phyloP scores from a whole-genome alignment of 305 asterid species.

The Rubia tinctorum region DNA sequence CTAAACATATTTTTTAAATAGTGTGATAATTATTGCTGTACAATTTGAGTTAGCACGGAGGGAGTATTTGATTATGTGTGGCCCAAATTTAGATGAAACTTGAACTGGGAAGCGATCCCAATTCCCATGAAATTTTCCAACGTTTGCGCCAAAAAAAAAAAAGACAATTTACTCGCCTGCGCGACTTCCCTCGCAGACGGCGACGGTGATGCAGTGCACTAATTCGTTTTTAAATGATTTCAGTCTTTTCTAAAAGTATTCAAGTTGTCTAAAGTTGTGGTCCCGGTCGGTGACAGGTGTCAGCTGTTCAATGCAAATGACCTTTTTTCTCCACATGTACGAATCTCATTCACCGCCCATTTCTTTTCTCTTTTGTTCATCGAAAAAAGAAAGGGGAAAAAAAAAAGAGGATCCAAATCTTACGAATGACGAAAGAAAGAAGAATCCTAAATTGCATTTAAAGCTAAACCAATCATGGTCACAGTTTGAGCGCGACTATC shows the following conservation, averaged over 20 bases:
- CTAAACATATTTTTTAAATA: no score
- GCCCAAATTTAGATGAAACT: no score
- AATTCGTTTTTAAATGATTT: background rate
- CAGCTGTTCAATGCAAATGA: slow-evolving; percentile 10
- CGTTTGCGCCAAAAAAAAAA: background rate
- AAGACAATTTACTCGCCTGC: background rate
- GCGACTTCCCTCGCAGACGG: background rate
- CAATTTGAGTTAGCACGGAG: no score
- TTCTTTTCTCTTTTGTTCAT: slow-evolving; percentile 5
- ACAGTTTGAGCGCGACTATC: background rate
- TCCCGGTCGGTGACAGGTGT: slow-evolving; percentile 67
- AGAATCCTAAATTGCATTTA: slow-evolving; percentile 31
- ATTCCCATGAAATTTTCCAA: background rate
- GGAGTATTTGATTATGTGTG: no score
- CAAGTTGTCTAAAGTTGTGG: slow-evolving; percentile 32
- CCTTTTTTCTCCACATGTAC: background rate
- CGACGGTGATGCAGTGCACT: background rate
- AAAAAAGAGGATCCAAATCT: background rate
- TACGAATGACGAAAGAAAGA: background rate
- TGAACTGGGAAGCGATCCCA: no score
- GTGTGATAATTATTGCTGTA: no score
- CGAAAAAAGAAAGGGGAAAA: background rate
- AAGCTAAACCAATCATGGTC: slow-evolving; percentile 5
- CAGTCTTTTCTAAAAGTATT: background rate
- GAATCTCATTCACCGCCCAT: slow-evolving; percentile 43